phyloP scores from a whole-genome alignment of 345 rosid species.

The Streptanthus diversifolius region DNA sequence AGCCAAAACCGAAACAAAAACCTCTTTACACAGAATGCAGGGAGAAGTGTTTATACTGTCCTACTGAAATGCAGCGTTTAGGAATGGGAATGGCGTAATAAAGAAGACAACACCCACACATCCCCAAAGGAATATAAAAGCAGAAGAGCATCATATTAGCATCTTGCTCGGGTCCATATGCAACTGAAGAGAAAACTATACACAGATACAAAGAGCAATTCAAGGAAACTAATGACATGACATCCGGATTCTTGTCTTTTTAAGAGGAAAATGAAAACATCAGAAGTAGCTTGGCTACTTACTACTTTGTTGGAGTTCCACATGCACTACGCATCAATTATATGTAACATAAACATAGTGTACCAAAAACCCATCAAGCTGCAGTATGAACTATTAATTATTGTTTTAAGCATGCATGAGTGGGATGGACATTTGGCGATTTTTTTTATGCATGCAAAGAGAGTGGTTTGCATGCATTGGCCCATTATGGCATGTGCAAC shows the following conservation, averaged over 20 bases:
- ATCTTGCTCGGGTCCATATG: neutral
- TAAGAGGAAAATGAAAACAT: neutral
- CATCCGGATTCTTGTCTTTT: neutral
- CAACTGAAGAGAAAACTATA: neutral
- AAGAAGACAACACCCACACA: neutral
- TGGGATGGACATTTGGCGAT: too few species aligned
- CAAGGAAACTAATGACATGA: neutral
- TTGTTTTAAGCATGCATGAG: too few species aligned
- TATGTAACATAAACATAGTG: neutral
- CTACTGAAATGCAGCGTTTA: neutral
- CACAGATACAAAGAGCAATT: neutral
- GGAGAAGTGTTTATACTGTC: neutral
- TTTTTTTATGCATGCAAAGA: too few species aligned
- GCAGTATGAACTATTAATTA: too few species aligned
- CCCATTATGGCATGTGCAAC: too few species aligned
- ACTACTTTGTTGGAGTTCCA: neutral
- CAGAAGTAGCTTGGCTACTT: neutral
- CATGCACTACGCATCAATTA: neutral
- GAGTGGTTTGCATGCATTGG: too few species aligned
- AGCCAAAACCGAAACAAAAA: neutral
- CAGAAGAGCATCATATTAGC: neutral
- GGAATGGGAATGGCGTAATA: neutral
- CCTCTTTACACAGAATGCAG: neutral
- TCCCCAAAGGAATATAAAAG: neutral
- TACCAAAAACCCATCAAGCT: too few species aligned